Percentiles rank a stretch among this genome's conserved stretches.
phyloP scores from a whole-genome alignment of 441 rosid genomes.

The Erysimum pusillum region DNA sequence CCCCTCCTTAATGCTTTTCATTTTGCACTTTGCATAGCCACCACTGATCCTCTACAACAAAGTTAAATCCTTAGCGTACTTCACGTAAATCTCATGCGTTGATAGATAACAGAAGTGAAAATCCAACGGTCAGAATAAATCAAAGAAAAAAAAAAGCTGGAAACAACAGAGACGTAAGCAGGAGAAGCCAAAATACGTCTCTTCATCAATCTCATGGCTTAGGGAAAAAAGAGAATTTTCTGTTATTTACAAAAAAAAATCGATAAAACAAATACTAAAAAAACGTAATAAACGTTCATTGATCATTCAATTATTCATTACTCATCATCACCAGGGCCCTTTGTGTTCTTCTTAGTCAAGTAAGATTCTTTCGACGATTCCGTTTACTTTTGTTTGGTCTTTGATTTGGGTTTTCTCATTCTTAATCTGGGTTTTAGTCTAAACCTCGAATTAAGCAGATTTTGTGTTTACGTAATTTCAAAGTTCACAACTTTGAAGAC shows the following conservation, averaged over 20 bases:
- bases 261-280: constrained; percentile 32
- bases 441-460: neutral
- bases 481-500: neutral
- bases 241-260: too few species aligned
- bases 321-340: constrained; percentile 16
- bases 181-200: too few species aligned
- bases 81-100: neutral
- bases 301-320: neutral
- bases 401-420: constrained; percentile 7
- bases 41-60: neutral
- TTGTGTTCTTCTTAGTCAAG: constrained; percentile 22
- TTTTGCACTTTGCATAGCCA: neutral
- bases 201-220: too few species aligned
- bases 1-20: neutral
- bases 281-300: too few species aligned
- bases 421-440: constrained; percentile 1
- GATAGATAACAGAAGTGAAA: neutral
- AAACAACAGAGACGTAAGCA: too few species aligned
- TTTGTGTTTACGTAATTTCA: neutral
- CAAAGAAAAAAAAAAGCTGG: neutral
- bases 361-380: constrained; percentile 30
- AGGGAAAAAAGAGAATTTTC: too few species aligned
- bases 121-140: constrained; percentile 16
- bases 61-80: neutral
- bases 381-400: neutral